Evolutionary conservation across 2,329 filamentous ascomycete species (phyloP).

Genomic region (Capronia americana): DNA sequence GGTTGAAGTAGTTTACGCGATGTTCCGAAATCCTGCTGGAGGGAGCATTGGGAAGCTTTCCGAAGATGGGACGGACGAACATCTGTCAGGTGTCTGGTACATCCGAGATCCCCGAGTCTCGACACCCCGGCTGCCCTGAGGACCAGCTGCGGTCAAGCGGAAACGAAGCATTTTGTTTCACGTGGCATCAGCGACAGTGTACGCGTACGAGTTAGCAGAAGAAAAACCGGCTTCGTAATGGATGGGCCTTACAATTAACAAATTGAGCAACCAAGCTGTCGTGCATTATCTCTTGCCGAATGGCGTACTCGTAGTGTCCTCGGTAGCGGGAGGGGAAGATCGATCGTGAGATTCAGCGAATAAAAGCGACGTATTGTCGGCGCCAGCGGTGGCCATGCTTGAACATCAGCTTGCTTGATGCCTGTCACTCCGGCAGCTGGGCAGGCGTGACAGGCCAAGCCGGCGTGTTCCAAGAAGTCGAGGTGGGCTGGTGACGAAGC

Average conservation of each 20-base stretch:
- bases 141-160: not conserved
- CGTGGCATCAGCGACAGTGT: constrained; percentile 4
- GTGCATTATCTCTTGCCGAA: constrained; percentile 10
- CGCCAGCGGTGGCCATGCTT: not conserved
- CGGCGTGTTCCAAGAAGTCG: not conserved
- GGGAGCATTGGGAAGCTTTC: not conserved
- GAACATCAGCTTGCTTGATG: constrained; percentile 14
- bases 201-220: not conserved
- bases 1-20: not conserved
- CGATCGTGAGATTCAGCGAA: constrained; percentile 18
- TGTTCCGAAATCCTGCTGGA: not conserved
- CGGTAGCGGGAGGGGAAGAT: constrained; percentile 3
- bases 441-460: not conserved
- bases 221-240: not conserved
- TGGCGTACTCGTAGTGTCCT: not conserved
- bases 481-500: not conserved
- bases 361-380: constrained; percentile 1
- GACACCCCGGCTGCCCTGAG: not conserved
- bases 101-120: not conserved
- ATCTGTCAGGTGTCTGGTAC: not conserved
- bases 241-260: constrained; percentile 1
- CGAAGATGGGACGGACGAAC: not conserved
- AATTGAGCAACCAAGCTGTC: not conserved
- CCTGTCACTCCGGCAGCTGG: not conserved
- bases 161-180: not conserved